These are phyloP conservation scores for Diutina mesorugosa DNA, from an alignment of 1,139 yeast species.

Conservation along the genomic window DNA sequence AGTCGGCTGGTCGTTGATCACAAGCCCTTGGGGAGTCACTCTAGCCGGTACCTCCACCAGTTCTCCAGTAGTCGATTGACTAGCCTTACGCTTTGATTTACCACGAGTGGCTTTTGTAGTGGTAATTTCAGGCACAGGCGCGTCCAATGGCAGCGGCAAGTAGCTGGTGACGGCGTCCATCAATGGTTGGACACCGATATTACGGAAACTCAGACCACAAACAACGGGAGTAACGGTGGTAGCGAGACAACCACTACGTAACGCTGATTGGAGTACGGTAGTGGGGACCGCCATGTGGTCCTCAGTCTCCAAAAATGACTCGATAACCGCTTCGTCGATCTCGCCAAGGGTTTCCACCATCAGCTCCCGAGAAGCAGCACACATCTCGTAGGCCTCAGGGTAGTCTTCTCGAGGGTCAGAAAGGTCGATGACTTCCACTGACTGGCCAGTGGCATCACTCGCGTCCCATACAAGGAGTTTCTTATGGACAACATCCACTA, in stretches of 20 bases:
- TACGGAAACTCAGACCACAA: conserved; percentile 87
- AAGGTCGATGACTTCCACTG: conserved; percentile 29
- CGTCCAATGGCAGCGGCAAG: conserved; percentile 74
- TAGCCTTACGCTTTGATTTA: conserved; percentile 4
- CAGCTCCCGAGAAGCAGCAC: conserved; percentile 52
- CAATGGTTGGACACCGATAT: conserved; percentile 90
- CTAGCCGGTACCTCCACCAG: conserved; percentile 18
- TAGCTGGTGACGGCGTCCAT: conserved; percentile 70
- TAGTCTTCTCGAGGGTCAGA: conserved; percentile 10
- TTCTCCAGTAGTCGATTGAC: neutral
- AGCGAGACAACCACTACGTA: conserved; percentile 48
- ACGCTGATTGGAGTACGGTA: conserved; percentile 36
- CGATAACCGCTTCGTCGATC: conserved; percentile 63
- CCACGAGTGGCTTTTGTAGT: conserved; percentile 9
- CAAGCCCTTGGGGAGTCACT: conserved; percentile 33
- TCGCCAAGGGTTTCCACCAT: conserved; percentile 78
- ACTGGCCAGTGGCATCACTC: conserved; percentile 37
- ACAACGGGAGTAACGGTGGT: conserved; percentile 62
- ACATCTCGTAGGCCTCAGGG: conserved; percentile 32
- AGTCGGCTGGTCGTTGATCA: conserved; percentile 41
- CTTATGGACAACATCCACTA: conserved; percentile 64
- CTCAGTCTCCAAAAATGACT: conserved; percentile 58
- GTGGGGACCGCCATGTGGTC: conserved; percentile 57
- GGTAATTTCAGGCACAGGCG: conserved; percentile 41
- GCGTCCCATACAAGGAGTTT: conserved; percentile 54